Evolutionary conservation across 805 yeast genomes (phyloP).

Genomic region (Ogataea saltuana): DNA sequence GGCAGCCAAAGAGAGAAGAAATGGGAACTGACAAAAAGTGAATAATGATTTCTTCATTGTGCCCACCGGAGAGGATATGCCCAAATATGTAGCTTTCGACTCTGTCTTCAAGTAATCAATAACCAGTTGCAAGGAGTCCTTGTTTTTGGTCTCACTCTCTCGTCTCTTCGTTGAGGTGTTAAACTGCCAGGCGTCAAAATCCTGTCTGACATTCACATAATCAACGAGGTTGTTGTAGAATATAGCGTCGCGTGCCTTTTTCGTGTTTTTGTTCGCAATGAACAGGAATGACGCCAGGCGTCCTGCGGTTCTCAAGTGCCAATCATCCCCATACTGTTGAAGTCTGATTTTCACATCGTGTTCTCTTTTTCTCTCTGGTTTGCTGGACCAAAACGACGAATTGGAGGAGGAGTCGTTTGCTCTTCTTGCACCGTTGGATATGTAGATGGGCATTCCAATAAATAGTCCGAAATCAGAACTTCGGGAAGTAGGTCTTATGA

Average conservation of each 20-base stretch:
- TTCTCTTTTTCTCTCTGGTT: slow-evolving; percentile 21
- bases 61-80: slow-evolving; percentile 35
- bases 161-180: slow-evolving; percentile 30
- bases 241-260: slow-evolving; percentile 39
- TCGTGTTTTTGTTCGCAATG: slow-evolving; percentile 47
- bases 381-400: slow-evolving; percentile 17
- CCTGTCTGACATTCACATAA: slow-evolving; percentile 70
- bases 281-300: slow-evolving; percentile 55
- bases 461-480: slow-evolving; percentile 29
- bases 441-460: slow-evolving; percentile 29
- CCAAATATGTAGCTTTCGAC: slow-evolving; percentile 34
- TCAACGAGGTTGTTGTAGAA: slow-evolving; percentile 86
- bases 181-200: slow-evolving; percentile 83
- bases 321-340: slow-evolving; percentile 71
- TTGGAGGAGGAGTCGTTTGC: slow-evolving; percentile 4
- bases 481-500: slow-evolving; percentile 29
- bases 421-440: slow-evolving; percentile 23
- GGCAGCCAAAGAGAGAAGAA: slow-evolving; percentile 75
- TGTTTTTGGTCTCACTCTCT: slow-evolving; percentile 14
- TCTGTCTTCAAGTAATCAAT: slow-evolving; percentile 47
- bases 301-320: slow-evolving; percentile 77
- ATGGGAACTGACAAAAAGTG: slow-evolving; percentile 82
- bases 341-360: slow-evolving; percentile 43
- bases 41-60: slow-evolving; percentile 34
- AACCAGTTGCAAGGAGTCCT: slow-evolving; percentile 39